Conservation (phyloP, 768 basidiomycete genomes). For the Hygrocybe coccinea region DNA sequence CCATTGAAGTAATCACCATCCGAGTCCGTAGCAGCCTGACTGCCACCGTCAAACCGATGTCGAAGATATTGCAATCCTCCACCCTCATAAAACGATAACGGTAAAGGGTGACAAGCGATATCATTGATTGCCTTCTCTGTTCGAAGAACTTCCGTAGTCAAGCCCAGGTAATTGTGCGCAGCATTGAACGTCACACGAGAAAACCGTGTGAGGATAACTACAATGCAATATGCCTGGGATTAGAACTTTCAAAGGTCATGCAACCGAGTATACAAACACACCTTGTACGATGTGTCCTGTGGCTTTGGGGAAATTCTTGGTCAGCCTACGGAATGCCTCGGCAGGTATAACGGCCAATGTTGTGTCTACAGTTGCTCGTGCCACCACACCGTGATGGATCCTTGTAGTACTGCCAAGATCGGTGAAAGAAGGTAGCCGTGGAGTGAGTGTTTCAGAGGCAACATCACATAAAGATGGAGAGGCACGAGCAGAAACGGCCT, state of each 20-base stretch:
- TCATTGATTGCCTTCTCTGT: conserved; percentile 98
- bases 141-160: conserved; percentile 91
- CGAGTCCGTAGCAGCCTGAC: conserved; percentile 42
- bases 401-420: conserved; percentile 21
- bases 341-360: conserved; percentile 99
- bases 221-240: neutral
- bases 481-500: conserved; percentile 27
- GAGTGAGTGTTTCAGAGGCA: conserved; percentile 4
- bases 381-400: conserved; percentile 69
- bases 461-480: conserved; percentile 7
- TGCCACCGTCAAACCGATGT: conserved; percentile 74
- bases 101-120: conserved; percentile 92
- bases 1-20: conserved; percentile 57
- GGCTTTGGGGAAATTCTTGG: conserved; percentile 95
- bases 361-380: conserved; percentile 89
- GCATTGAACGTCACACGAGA: conserved; percentile 97
- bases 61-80: conserved; percentile 87
- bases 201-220: conserved; percentile 92
- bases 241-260: neutral
- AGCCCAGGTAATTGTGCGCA: conserved; percentile 91
- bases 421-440: conserved; percentile 1
- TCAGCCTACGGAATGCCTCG: conserved; percentile 89
- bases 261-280: conserved; percentile 23
- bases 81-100: conserved; percentile 84
- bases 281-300: conserved; percentile 96